Conservation (phyloP, 2,329 filamentous ascomycete species). For the Lizonia empirigonia region DNA sequence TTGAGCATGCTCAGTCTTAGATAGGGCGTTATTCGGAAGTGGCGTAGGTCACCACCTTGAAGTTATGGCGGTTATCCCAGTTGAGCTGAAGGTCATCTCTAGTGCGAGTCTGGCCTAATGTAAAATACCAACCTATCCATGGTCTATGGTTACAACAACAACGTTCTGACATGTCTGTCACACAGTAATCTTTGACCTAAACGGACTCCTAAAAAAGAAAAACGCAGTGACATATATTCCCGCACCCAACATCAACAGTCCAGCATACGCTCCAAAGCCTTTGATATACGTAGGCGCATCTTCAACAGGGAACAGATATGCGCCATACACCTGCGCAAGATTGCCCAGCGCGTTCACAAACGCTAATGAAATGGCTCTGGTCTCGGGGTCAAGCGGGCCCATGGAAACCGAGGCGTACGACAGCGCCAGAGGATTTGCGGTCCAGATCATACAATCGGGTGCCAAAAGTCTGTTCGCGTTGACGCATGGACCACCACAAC, state of each 20-base stretch:
- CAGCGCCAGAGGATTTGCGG: constrained; percentile 30
- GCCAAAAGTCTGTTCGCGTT: no score
- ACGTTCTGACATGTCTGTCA: neutral
- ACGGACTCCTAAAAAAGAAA: constrained; percentile 28
- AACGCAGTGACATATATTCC: constrained; percentile 27
- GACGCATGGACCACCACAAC: no score
- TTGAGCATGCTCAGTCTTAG: no score
- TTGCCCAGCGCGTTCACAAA: constrained; percentile 33
- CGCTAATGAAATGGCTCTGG: constrained; percentile 29
- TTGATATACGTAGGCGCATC: constrained; percentile 31
- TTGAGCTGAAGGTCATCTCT: no score
- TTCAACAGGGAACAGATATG: constrained; percentile 26
- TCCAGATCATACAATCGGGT: no score
- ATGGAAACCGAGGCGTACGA: constrained; percentile 29
- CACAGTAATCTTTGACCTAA: constrained; percentile 13
- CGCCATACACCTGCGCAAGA: constrained; percentile 31
- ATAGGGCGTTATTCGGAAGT: no score
- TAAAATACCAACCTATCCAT: no score
- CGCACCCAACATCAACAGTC: constrained; percentile 27
- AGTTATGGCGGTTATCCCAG: no score
- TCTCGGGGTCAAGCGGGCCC: constrained; percentile 30
- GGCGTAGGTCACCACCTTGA: no score
- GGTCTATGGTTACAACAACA: no score
- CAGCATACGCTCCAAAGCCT: constrained; percentile 31
- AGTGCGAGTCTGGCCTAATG: no score